Conservation (phyloP, 2,329 filamentous ascomycete species). For the Cercospora zeae-maydis region DNA sequence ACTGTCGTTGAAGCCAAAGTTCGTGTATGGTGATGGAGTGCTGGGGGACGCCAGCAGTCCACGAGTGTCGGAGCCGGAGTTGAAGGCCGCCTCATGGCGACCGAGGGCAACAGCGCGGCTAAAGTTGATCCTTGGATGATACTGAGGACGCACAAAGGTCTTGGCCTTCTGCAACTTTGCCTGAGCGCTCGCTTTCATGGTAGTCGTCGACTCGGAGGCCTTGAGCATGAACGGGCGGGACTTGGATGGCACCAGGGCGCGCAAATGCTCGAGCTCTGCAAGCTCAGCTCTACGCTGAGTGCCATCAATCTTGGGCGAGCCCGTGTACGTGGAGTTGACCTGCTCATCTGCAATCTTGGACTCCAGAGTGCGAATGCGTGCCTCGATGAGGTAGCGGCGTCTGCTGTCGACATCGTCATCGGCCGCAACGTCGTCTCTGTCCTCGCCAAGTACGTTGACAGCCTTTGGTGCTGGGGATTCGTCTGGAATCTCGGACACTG, state of each 20-base stretch:
- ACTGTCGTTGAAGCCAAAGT: constrained; percentile 18
- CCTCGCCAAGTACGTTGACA: neutral
- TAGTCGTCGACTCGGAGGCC: constrained; percentile 8
- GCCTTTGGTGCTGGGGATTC: neutral
- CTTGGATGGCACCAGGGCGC: constrained; percentile 7
- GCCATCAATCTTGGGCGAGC: constrained; percentile 5
- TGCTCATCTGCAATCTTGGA: constrained; percentile 15
- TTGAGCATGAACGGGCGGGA: constrained; percentile 10
- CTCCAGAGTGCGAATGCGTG: constrained; percentile 1
- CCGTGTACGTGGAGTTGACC: neutral
- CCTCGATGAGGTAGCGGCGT: constrained; percentile 1
- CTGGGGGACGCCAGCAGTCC: constrained; percentile 6
- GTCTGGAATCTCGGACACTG: neutral
- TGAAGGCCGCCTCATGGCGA: constrained; percentile 4
- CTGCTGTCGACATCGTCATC: neutral
- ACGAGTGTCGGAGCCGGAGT: constrained; percentile 14
- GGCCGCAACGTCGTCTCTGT: neutral
- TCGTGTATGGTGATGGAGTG: constrained; percentile 5
- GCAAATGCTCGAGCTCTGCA: constrained; percentile 12
- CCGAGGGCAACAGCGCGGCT: constrained; percentile 9
- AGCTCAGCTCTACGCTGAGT: constrained; percentile 15
- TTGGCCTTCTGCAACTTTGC: constrained; percentile 11
- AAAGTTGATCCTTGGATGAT: constrained; percentile 13
- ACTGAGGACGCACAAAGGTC: constrained; percentile 10
- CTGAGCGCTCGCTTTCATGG: constrained; percentile 2